A percentile compares a stretch with the other conserved stretches of the same genome.
phyloP scores from a whole-genome alignment of 176 grass and related monocot genomes.

The Coix lacrymajobi region DNA sequence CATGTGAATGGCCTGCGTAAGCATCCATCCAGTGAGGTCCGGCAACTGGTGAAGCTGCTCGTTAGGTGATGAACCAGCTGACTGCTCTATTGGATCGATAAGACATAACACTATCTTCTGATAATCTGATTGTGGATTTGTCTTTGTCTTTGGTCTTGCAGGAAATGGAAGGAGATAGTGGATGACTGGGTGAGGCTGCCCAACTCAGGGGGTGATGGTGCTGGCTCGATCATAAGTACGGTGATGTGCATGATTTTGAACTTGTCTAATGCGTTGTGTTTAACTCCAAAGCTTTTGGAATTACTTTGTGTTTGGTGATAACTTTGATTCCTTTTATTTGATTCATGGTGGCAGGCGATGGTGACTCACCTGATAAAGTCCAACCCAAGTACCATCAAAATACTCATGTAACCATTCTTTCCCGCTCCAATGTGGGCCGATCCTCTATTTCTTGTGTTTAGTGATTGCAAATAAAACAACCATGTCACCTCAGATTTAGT shows the following conservation, averaged over 20 bases:
- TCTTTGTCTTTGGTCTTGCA: neutral
- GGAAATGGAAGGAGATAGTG: slow-evolving; percentile 85
- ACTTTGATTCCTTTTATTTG: neutral
- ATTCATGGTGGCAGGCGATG: slow-evolving; percentile 52
- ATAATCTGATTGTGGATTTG: neutral
- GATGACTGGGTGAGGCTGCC: slow-evolving; percentile 58
- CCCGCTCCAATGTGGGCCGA: neutral
- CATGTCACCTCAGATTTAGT: neutral
- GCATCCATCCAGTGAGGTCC: slow-evolving; percentile 64
- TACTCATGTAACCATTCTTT: slow-evolving; percentile 21
- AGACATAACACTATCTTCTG: neutral
- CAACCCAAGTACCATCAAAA: slow-evolving; percentile 40
- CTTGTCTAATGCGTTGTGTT: neutral
- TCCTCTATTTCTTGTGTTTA: neutral
- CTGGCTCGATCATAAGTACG: slow-evolving; percentile 54
- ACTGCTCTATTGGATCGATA: neutral
- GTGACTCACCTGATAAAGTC: slow-evolving; percentile 67
- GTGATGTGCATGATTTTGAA: neutral
- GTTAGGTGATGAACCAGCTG: slow-evolving; percentile 53
- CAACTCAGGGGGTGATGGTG: slow-evolving; percentile 40
- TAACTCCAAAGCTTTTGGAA: neutral
- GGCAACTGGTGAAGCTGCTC: slow-evolving; percentile 61
- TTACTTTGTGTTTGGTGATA: neutral
- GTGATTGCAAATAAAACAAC: neutral
- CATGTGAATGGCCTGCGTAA: slow-evolving; percentile 71